These are phyloP conservation scores for Vaccinium myrtillus DNA, from an alignment of 148 eudicot species.

Conservation along the genomic window DNA sequence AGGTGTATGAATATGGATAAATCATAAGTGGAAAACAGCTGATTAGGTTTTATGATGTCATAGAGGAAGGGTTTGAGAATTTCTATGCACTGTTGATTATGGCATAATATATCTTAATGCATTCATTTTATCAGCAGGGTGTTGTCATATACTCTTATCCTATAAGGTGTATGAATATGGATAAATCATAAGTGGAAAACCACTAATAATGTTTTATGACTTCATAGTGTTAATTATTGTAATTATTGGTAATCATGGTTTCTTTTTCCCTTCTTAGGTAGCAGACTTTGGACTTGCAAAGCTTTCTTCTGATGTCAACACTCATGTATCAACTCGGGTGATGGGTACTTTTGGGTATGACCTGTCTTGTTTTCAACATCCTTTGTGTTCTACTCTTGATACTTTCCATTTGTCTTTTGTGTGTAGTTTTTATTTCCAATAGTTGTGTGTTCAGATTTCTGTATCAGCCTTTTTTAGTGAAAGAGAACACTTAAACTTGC, in stretches of 20 bases:
- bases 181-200: neutral
- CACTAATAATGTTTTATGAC: neutral
- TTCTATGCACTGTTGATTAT: neutral
- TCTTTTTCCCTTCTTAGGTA: slow-evolving; percentile 52
- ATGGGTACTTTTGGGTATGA: slow-evolving; percentile 99
- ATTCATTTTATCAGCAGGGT: neutral
- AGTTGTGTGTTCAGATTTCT: neutral
- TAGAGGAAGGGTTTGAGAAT: neutral
- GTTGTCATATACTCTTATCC: neutral
- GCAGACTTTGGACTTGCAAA: slow-evolving; percentile 98
- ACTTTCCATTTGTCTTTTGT: neutral
- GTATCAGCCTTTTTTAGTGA: neutral
- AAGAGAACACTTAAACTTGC: neutral
- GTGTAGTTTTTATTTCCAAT: neutral
- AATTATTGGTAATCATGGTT: neutral
- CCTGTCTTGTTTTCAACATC: neutral
- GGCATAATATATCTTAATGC: neutral
- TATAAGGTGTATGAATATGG: neutral
- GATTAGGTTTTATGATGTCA: neutral
- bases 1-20: neutral
- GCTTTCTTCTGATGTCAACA: slow-evolving; percentile 70
- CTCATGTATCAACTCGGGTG: slow-evolving; percentile 94
- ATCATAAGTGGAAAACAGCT: neutral
- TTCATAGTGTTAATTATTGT: neutral
- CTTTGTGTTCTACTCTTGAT: neutral